Percentiles rank a stretch among this genome's conserved stretches.
These are phyloP conservation scores for Byssothecium circinans DNA, from an alignment of 2,329 filamentous ascomycete genomes.

Conservation along the genomic window DNA sequence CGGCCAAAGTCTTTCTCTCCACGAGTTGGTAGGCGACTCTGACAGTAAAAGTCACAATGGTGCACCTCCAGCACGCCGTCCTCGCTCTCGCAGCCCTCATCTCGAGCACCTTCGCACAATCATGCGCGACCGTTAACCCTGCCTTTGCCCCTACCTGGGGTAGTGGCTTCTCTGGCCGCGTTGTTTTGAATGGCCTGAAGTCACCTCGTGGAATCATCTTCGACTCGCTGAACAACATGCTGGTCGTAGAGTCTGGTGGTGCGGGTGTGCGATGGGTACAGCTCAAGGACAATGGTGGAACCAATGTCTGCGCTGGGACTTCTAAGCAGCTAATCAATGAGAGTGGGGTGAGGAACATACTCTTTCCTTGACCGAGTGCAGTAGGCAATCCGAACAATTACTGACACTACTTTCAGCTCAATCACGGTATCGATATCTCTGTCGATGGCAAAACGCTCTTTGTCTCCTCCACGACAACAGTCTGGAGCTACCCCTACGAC, in stretches of 20 bases:
- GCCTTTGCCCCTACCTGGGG: constrained; percentile 19
- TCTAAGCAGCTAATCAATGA: constrained; percentile 23
- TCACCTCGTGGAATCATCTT: constrained; percentile 22
- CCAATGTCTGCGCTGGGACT: constrained; percentile 21
- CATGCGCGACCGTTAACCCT: constrained; percentile 22
- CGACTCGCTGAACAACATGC: constrained; percentile 20
- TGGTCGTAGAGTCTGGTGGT: constrained; percentile 19
- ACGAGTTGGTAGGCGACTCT: no score
- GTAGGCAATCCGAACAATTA: neutral
- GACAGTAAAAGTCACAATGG: neutral
- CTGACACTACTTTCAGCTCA: constrained; percentile 11
- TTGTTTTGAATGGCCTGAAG: constrained; percentile 22
- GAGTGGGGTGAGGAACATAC: constrained; percentile 7
- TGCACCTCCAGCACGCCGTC: neutral
- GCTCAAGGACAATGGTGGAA: constrained; percentile 24
- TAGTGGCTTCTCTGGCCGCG: constrained; percentile 22
- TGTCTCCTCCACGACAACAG: constrained; percentile 20
- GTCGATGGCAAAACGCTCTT: constrained; percentile 28
- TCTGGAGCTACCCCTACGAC: constrained; percentile 25
- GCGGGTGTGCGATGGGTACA: constrained; percentile 22
- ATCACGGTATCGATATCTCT: constrained; percentile 26
- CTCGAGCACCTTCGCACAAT: constrained; percentile 11
- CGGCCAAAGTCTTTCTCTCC: neutral
- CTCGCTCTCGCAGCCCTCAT: constrained; percentile 4
- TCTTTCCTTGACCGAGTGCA: neutral